Percentiles rank a stretch among this genome's conserved stretches.
Conservation (phyloP, 202 grass and related monocot genomes). For the Schoenoplectus triqueter region DNA sequence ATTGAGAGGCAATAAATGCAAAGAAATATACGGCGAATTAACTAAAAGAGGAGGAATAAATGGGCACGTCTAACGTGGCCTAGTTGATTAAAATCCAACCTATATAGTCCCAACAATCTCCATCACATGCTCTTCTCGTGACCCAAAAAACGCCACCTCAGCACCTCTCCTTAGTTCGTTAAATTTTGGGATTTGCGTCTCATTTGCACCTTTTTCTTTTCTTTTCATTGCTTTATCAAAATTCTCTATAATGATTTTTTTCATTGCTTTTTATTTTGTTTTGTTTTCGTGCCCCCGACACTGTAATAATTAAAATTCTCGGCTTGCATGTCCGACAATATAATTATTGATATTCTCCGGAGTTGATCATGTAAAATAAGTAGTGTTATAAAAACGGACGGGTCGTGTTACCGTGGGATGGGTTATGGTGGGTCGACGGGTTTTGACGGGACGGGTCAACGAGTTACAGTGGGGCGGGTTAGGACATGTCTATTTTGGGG, state of each 20-base stretch:
- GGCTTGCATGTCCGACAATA: conserved; percentile 29
- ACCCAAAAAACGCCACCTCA: conserved; percentile 37
- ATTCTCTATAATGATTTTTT: conserved; percentile 7
- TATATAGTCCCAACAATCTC: conserved; percentile 29
- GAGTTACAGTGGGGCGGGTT: too few species aligned
- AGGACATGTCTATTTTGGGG: too few species aligned
- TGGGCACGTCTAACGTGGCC: conserved; percentile 42
- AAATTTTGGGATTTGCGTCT: conserved; percentile 88
- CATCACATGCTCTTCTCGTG: conserved; percentile 48
- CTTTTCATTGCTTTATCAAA: neutral
- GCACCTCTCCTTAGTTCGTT: conserved; percentile 62
- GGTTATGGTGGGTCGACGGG: too few species aligned
- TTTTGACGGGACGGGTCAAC: too few species aligned
- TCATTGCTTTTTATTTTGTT: conserved; percentile 28
- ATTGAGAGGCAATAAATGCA: neutral
- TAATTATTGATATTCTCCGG: conserved; percentile 18
- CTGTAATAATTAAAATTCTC: conserved; percentile 11
- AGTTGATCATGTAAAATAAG: conserved; percentile 12
- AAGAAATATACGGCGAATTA: conserved; percentile 17
- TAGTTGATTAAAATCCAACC: conserved; percentile 53
- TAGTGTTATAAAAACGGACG: too few species aligned
- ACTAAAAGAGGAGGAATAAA: conserved; percentile 18
- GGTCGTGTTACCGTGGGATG: too few species aligned
- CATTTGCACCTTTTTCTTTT: conserved; percentile 14
- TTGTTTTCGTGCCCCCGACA: neutral